Percentiles rank a stretch among this genome's conserved stretches.
Conservation (phyloP, 306 rosid species). For the Citrullus mucosospermus region DNA sequence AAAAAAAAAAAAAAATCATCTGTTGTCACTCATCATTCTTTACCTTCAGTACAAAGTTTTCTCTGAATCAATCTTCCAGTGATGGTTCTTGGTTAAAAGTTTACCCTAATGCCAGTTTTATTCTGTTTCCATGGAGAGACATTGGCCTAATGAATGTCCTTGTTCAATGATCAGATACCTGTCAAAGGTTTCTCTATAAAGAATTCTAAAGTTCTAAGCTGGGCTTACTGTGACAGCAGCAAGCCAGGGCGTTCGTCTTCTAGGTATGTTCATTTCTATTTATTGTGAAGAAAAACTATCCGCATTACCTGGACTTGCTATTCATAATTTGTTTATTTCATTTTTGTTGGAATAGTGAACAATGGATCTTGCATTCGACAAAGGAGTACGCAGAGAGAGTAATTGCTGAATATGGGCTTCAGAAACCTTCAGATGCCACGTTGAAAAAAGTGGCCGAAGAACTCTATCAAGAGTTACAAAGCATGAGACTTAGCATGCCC, state of each 20-base stretch:
- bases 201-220: constrained; percentile 55
- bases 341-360: constrained; percentile 37
- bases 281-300: not conserved
- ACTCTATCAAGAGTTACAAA: constrained; percentile 55
- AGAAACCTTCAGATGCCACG: constrained; percentile 49
- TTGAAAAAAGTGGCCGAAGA: constrained; percentile 67
- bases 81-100: not conserved
- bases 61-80: not conserved
- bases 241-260: constrained; percentile 62
- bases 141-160: not conserved
- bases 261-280: constrained; percentile 26
- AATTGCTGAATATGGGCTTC: constrained; percentile 68
- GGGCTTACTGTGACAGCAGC: constrained; percentile 83
- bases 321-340: not conserved
- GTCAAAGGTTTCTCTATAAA: constrained; percentile 48
- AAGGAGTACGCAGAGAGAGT: constrained; percentile 58
- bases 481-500: constrained; percentile 32
- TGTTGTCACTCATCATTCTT: not conserved
- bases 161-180: constrained; percentile 48
- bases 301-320: not conserved
- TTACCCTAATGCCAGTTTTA: not conserved
- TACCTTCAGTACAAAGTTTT: not conserved
- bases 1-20: not conserved
- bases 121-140: not conserved
- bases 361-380: constrained; percentile 87